These are phyloP conservation scores for Euclidium syriacum DNA, from an alignment of 345 rosid species.

Conservation along the genomic window DNA sequence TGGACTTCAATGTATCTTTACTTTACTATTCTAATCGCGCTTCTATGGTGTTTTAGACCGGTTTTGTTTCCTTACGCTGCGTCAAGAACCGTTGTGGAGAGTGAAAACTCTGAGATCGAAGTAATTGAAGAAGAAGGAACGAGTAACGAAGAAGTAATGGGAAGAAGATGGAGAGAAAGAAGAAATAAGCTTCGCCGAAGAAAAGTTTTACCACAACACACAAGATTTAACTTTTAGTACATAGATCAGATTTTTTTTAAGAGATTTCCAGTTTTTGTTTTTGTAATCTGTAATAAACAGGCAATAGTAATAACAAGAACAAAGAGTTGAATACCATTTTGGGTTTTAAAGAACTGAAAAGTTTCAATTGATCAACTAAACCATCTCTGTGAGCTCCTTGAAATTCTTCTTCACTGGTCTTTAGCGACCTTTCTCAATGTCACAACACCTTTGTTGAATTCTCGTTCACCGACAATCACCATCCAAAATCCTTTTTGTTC, in stretches of 20 bases:
- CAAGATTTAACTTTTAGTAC: background rate
- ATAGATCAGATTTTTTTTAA: background rate
- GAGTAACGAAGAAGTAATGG: conserved; percentile 30
- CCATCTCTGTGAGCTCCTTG: conserved; percentile 29
- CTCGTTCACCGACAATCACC: conserved; percentile 53
- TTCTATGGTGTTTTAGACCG: conserved; percentile 42
- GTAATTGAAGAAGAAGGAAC: background rate
- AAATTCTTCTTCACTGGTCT: conserved; percentile 30
- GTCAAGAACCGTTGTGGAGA: background rate
- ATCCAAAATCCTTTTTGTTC: conserved; percentile 47
- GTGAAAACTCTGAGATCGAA: background rate
- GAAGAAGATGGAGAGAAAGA: conserved; percentile 39
- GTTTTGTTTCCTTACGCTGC: conserved; percentile 34
- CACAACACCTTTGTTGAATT: conserved; percentile 45
- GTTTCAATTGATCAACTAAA: conserved; percentile 39
- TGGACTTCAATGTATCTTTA: conserved; percentile 60
- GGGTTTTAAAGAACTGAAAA: conserved; percentile 9
- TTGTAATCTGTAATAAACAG: background rate
- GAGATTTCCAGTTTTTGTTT: background rate
- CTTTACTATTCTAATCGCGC: conserved; percentile 27
- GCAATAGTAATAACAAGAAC: background rate
- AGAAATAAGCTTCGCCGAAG: conserved; percentile 32
- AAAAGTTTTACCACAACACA: conserved; percentile 14
- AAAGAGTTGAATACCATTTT: background rate
- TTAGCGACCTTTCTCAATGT: conserved; percentile 47